A percentile compares a stretch with the other conserved stretches of the same genome.
Conservation (phyloP, 257 asterid genomes). For the Voacanga thouarsii region DNA sequence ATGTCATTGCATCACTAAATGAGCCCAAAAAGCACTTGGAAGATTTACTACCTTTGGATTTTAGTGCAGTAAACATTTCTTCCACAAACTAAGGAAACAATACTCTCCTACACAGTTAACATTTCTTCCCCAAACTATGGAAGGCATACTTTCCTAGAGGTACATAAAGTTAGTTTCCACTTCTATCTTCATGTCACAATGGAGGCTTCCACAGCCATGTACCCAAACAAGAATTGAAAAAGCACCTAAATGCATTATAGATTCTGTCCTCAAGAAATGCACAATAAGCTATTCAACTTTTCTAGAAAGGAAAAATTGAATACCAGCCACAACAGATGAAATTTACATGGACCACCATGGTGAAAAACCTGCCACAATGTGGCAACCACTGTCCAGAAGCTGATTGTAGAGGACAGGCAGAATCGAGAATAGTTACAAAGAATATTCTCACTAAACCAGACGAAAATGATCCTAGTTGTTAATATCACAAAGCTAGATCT, state of each 20-base stretch:
- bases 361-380: background rate
- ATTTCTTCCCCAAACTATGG: background rate
- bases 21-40: background rate
- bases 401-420: slow-evolving; percentile 2
- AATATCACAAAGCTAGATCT: background rate
- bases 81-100: background rate
- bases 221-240: background rate
- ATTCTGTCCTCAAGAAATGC: background rate
- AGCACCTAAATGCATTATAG: background rate
- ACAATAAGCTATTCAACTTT: background rate
- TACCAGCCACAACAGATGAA: background rate
- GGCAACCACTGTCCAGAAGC: background rate
- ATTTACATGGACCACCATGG: background rate
- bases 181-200: background rate
- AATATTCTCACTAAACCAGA: background rate
- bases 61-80: background rate
- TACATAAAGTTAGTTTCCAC: background rate
- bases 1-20: background rate
- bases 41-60: background rate
- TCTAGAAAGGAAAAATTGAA: background rate
- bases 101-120: too few species aligned
- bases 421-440: background rate
- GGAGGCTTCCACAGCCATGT: too few species aligned
- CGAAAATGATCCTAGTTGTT: background rate
- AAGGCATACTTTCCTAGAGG: background rate